Conservation (phyloP, 1,139 yeast genomes). For the Diutina neorugosa region DNA sequence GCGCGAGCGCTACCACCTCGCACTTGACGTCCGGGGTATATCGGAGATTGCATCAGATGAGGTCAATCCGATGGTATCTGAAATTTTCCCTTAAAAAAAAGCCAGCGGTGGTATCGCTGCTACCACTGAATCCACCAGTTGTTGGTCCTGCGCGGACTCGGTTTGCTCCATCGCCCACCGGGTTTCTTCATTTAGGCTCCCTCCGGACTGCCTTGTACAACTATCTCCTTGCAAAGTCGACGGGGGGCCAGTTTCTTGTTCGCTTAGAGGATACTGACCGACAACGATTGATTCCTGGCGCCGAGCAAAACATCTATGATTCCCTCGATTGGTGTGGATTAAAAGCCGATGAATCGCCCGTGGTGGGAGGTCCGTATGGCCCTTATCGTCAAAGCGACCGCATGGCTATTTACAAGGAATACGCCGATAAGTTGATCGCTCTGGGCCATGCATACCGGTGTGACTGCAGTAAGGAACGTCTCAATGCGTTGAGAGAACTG, state of each 20-base stretch:
- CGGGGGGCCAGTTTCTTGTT: constrained; percentile 70
- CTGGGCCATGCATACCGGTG: constrained; percentile 76
- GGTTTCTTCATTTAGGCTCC: constrained; percentile 83
- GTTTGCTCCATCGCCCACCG: constrained; percentile 98
- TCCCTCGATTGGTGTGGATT: constrained; percentile 72
- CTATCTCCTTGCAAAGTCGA: constrained; percentile 65
- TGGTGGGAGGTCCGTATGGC: constrained; percentile 49
- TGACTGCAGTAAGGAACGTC: constrained; percentile 73
- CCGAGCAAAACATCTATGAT: constrained; percentile 70
- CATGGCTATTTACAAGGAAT: constrained; percentile 44
- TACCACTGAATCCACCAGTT: constrained; percentile 25
- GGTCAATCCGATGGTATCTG: background rate
- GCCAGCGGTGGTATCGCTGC: background rate
- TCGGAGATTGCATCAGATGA: background rate
- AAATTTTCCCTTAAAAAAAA: background rate
- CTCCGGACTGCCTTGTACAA: constrained; percentile 87
- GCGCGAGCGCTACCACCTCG: background rate
- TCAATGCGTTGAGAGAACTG: constrained; percentile 52
- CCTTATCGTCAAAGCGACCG: constrained; percentile 86
- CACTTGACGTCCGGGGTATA: background rate
- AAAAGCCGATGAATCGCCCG: constrained; percentile 73
- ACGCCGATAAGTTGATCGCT: constrained; percentile 44
- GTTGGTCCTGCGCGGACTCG: constrained; percentile 65
- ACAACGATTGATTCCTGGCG: constrained; percentile 62
- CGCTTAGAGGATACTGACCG: constrained; percentile 91